These are phyloP conservation scores for Phaffia rhodozyma DNA, from an alignment of 1,284 basidiomycete genomes.

Conservation along the genomic window DNA sequence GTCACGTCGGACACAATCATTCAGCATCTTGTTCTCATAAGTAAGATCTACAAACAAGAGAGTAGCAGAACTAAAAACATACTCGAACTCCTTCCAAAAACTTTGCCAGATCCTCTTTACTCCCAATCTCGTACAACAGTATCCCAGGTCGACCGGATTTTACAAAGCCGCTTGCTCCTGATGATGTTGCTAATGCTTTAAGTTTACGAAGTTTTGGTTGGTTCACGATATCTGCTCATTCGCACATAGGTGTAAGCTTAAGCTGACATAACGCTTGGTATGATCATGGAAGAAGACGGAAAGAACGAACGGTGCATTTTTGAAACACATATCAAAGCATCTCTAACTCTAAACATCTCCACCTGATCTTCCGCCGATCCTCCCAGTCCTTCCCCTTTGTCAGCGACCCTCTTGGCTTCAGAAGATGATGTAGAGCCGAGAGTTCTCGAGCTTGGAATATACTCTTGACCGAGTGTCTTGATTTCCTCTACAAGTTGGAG, in stretches of 20 bases:
- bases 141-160: constrained; percentile 11
- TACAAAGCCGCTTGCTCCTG: neutral
- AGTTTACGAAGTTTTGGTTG: constrained; percentile 11
- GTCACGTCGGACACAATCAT: neutral
- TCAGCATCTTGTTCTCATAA: neutral
- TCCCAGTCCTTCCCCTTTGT: neutral
- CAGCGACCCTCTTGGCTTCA: too few relatives aligned
- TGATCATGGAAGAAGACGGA: neutral
- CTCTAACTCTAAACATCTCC: neutral
- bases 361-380: too few relatives aligned
- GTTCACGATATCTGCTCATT: constrained; percentile 7
- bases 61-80: neutral
- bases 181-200: constrained; percentile 1
- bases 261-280: neutral
- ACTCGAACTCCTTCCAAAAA: constrained; percentile 1
- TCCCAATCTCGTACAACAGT: constrained; percentile 7
- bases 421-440: neutral
- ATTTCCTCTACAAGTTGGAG: constrained; percentile 5
- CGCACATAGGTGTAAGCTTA: neutral
- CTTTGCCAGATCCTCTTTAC: neutral
- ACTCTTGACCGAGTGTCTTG: neutral
- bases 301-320: constrained; percentile 15
- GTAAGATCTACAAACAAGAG: neutral
- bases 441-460: neutral
- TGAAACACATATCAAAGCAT: constrained; percentile 10